Percentiles rank a stretch among this genome's conserved stretches.
These are phyloP conservation scores for Nicotiana otophora DNA, from an alignment of 257 asterid genomes.

Conservation along the genomic window DNA sequence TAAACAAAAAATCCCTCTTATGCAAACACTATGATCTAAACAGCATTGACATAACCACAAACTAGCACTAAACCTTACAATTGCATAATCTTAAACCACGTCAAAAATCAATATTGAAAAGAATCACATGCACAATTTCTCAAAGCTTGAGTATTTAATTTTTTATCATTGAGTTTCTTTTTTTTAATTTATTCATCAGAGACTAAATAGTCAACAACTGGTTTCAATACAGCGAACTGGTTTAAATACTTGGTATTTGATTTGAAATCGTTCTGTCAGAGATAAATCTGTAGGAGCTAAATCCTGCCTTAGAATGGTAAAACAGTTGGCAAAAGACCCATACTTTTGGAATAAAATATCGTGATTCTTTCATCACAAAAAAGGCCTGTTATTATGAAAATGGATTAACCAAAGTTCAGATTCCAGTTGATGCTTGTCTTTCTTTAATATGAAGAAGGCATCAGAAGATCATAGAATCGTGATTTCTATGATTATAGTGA, in stretches of 20 bases:
- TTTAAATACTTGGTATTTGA: neutral
- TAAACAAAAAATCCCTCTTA: neutral
- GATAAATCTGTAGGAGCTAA: neutral
- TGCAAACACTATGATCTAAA: neutral
- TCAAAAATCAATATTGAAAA: neutral
- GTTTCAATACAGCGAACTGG: neutral
- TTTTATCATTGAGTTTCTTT: neutral
- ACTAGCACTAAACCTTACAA: neutral
- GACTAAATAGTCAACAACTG: neutral
- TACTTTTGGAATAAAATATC: neutral
- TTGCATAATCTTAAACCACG: neutral
- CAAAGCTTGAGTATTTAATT: neutral
- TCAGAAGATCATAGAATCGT: neutral
- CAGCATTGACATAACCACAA: neutral
- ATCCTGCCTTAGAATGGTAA: neutral
- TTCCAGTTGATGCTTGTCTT: neutral
- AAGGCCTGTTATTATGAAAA: neutral
- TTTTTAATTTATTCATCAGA: too few relatives aligned
- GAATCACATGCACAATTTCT: neutral
- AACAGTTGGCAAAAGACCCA: neutral
- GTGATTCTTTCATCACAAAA: neutral
- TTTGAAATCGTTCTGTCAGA: neutral
- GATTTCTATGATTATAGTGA: neutral
- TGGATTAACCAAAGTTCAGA: neutral
- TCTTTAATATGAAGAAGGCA: neutral